Evolutionary conservation across 192 early-diverging fungal species (phyloP), one percentile per base, ranked within the genome.

Genomic region (Radiomyces spectabilis): DNA sequence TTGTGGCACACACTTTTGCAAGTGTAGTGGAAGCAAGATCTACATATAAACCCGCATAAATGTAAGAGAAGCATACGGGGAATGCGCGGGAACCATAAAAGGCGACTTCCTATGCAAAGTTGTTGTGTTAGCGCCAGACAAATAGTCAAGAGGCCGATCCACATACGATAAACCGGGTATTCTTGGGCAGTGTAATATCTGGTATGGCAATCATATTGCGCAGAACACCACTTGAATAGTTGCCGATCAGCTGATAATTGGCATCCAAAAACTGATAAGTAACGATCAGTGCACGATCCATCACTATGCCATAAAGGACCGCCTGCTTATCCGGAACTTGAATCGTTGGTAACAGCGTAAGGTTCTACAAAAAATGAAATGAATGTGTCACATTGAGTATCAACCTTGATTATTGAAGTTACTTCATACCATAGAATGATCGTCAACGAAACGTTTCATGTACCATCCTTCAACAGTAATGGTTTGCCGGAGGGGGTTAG

Each of bases 11-110:
- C 25, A 54, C 27, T 16, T 56, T 59, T 19, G 31, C 29, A 12
- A 66, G 10, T 1, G 57, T 51, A n/a, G 57, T 38, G 0, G 35
- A 35, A 19, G 44, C 19, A 18, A 41, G 25, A 21, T 66, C 46
- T 10, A 66, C 64, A 51, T 59, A 66, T n/a, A 66, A 40, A 0
- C 64, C 64, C 10, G 64, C 42, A 50, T 66, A 66, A 13, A 66
- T 49, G 24, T 60, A 66, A 0, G 52, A 26, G 34, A 60, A 66
- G 22, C 64, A 66, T 35, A 51, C 40, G 15, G 64, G 64, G 45
- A 53, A 46, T 0, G 64, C 58, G 26, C 58, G 52, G 8, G 64
- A 66, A 5, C 53, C 57, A 45, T 60, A 66, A 33, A 66, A 42
- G 15, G 57, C 29, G 18, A 66, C 30, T 30, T 35, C 21, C 64